Evolutionary conservation across 1,139 yeast species (phyloP).

Genomic region (Geotrichum siamense): DNA sequence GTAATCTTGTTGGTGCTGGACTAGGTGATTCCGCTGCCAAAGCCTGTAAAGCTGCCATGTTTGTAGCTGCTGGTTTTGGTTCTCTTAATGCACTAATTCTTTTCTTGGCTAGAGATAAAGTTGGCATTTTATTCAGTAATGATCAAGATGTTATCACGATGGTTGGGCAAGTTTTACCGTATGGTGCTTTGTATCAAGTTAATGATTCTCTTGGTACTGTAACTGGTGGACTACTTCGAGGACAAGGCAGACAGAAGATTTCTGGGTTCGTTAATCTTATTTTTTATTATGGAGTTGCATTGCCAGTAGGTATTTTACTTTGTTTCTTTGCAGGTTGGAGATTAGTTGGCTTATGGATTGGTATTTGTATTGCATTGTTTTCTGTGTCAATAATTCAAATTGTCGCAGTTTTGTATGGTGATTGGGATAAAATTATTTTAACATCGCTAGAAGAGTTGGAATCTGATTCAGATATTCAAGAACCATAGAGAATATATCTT

Average conservation of each 20-base stretch:
- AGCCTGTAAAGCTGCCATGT: conserved; percentile 57
- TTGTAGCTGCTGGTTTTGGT: conserved; percentile 51
- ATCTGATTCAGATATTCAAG: not conserved
- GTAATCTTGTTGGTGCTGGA: conserved; percentile 77
- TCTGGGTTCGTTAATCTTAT: conserved; percentile 73
- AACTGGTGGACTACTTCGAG: conserved; percentile 75
- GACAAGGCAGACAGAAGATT: conserved; percentile 75
- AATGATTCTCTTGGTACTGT: conserved; percentile 81
- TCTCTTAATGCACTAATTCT: conserved; percentile 47
- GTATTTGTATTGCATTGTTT: conserved; percentile 52
- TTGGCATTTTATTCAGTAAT: conserved; percentile 60
- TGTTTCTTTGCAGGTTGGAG: conserved; percentile 49
- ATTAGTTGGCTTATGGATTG: conserved; percentile 71
- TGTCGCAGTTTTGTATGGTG: conserved; percentile 9
- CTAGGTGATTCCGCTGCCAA: conserved; percentile 54
- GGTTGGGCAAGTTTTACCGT: conserved; percentile 52
- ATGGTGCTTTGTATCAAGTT: conserved; percentile 63
- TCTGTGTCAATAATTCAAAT: conserved; percentile 16
- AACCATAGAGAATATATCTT: not conserved
- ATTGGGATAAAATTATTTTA: conserved; percentile 16
- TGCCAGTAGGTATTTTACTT: conserved; percentile 62
- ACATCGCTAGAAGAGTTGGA: conserved; percentile 15
- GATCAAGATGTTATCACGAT: conserved; percentile 53
- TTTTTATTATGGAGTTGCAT: conserved; percentile 61
- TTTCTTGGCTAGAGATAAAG: conserved; percentile 43